These are phyloP conservation scores for Tephrocybe sp. DNA, from an alignment of 768 basidiomycete species.

Conservation along the genomic window DNA sequence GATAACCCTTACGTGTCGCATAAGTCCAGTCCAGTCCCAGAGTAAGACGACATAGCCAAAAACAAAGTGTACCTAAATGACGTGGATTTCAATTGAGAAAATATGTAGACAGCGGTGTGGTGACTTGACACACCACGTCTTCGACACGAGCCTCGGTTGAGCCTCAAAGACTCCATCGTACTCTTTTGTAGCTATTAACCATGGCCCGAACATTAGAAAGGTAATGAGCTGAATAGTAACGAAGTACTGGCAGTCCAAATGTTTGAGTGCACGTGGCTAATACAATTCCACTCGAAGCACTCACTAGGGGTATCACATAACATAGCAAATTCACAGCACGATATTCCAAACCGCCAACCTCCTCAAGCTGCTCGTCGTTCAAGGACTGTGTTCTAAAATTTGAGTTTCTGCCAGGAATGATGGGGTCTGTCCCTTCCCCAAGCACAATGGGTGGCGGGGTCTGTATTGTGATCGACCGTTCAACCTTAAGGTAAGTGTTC, in stretches of 20 bases:
- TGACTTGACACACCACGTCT: conserved; percentile 50
- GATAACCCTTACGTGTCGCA: conserved; percentile 49
- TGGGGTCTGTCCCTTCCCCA: conserved; percentile 39
- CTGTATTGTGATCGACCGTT: conserved; percentile 53
- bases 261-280: conserved; percentile 16
- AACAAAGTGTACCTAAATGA: conserved; percentile 49
- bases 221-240: conserved; percentile 54
- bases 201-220: conserved; percentile 63
- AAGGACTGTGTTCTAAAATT: conserved; percentile 53
- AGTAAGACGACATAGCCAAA: conserved; percentile 51
- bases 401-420: conserved; percentile 62
- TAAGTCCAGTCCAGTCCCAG: conserved; percentile 69
- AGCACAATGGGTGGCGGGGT: conserved; percentile 42
- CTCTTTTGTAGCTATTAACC: conserved; percentile 43
- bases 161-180: conserved; percentile 49
- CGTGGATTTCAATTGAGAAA: neutral
- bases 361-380: conserved; percentile 66
- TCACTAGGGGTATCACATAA: conserved; percentile 47
- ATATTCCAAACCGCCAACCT: conserved; percentile 78
- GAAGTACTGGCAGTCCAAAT: conserved; percentile 65
- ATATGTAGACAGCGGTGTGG: neutral
- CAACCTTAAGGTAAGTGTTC: conserved; percentile 38
- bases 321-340: conserved; percentile 55
- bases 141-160: conserved; percentile 52
- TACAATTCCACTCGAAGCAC: conserved; percentile 13